phyloP scores from a whole-genome alignment of 1,139 yeast species.

The Debaryomyces sp. region DNA sequence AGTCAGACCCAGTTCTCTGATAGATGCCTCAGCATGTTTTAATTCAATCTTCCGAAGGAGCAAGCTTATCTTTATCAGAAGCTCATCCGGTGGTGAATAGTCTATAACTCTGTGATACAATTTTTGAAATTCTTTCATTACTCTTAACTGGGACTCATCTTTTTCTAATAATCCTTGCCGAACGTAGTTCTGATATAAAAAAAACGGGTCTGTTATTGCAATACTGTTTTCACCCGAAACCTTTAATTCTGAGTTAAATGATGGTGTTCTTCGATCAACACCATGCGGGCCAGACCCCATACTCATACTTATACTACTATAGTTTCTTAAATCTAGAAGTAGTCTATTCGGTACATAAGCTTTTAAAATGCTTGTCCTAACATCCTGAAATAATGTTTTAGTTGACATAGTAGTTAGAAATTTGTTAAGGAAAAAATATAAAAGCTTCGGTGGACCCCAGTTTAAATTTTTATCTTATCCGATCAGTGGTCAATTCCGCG shows the following conservation, averaged over 20 bases:
- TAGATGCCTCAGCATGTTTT: slow-evolving; percentile 27
- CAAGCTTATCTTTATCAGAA: slow-evolving; percentile 48
- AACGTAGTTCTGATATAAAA: slow-evolving; percentile 58
- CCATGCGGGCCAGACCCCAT: slow-evolving; percentile 38
- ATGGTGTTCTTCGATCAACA: slow-evolving; percentile 42
- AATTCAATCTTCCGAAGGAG: slow-evolving; percentile 52
- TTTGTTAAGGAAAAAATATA: background rate
- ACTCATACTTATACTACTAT: slow-evolving; percentile 6
- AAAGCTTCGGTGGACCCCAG: background rate
- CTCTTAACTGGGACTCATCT: slow-evolving; percentile 63
- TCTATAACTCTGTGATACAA: slow-evolving; percentile 60
- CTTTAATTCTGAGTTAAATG: background rate
- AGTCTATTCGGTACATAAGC: background rate
- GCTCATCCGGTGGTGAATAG: slow-evolving; percentile 59
- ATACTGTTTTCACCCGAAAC: slow-evolving; percentile 19
- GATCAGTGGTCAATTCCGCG: slow-evolving; percentile 1
- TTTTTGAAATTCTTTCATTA: slow-evolving; percentile 66
- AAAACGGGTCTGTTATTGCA: slow-evolving; percentile 65
- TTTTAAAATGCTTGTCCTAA: background rate
- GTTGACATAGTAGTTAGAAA: background rate
- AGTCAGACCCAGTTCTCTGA: slow-evolving; percentile 12
- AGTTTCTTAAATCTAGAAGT: background rate
- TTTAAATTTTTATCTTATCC: slow-evolving; percentile 1
- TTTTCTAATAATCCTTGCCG: slow-evolving; percentile 51
- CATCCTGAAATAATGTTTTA: background rate